A percentile compares a stretch with the other conserved stretches of the same genome.
Conservation (phyloP, 345 rosid genomes). For the Hibiscus syriacus region DNA sequence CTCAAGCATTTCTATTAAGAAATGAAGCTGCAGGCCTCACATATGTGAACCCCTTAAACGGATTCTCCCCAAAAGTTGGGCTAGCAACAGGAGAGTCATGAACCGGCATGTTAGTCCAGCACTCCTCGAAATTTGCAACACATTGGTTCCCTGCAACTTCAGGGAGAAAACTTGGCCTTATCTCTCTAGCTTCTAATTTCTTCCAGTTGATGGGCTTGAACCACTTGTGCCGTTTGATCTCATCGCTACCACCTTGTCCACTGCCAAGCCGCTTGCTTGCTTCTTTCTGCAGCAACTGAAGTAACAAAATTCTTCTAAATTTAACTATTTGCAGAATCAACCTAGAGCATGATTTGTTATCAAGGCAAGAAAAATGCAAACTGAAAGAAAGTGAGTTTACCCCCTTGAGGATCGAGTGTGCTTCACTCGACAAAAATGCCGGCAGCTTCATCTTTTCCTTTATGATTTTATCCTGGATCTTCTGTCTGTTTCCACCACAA, state of each 20-base stretch:
- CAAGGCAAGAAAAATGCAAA: too few relatives aligned
- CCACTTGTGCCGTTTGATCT: slow-evolving; percentile 47
- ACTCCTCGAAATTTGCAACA: slow-evolving; percentile 41
- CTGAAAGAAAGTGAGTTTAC: slow-evolving; percentile 20
- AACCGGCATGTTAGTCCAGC: slow-evolving; percentile 45
- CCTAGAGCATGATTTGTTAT: too few relatives aligned
- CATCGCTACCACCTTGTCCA: slow-evolving; percentile 34
- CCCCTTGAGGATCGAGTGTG: slow-evolving; percentile 43
- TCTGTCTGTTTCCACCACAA: slow-evolving; percentile 37
- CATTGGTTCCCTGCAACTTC: slow-evolving; percentile 44
- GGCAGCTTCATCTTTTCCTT: slow-evolving; percentile 47
- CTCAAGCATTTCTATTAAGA: slow-evolving; percentile 21
- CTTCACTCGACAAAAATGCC: slow-evolving; percentile 39
- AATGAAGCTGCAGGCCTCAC: slow-evolving; percentile 35
- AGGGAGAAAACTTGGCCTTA: slow-evolving; percentile 43
- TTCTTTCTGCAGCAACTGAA: slow-evolving; percentile 43
- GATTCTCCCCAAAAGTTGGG: slow-evolving; percentile 36
- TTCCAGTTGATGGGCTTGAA: slow-evolving; percentile 39
- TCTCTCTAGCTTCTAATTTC: slow-evolving; percentile 44
- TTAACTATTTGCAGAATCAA: neutral
- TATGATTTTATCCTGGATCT: slow-evolving; percentile 44
- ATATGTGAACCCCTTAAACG: slow-evolving; percentile 36
- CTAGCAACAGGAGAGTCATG: slow-evolving; percentile 46
- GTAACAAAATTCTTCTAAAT: neutral
- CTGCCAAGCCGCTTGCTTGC: slow-evolving; percentile 39